phyloP scores from a whole-genome alignment of 2,329 filamentous ascomycete genomes.

The Fusarium beomiforme region DNA sequence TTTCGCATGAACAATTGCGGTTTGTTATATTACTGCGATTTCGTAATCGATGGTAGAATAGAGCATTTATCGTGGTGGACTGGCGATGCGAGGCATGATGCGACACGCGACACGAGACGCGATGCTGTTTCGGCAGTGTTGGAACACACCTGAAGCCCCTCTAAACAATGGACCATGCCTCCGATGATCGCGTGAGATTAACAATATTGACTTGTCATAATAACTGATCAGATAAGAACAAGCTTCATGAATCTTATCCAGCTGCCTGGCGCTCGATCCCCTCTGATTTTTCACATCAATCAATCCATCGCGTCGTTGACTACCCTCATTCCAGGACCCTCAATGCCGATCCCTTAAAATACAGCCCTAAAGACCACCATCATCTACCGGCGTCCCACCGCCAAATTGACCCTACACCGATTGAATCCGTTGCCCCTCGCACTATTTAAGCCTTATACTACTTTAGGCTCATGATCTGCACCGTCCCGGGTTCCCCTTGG shows the following conservation, averaged over 20 bases:
- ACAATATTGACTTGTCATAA: neutral
- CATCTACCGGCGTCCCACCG: neutral
- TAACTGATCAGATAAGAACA: neutral
- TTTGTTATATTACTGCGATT: no score
- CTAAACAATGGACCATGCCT: no score
- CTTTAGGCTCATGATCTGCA: neutral
- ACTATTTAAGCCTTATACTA: neutral
- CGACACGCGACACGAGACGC: no score
- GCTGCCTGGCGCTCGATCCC: neutral
- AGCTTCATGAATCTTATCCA: neutral
- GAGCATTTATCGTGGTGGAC: no score
- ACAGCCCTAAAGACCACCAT: neutral
- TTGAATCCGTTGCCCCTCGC: neutral
- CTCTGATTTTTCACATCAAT: neutral
- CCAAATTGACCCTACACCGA: neutral
- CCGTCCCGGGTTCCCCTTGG: neutral
- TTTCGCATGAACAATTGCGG: neutral
- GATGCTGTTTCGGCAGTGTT: no score
- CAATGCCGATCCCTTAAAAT: neutral
- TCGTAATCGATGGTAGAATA: no score
- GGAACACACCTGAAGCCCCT: no score
- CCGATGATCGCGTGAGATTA: neutral
- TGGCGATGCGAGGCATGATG: no score
- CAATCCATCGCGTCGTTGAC: neutral
- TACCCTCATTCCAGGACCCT: neutral